Evolutionary conservation across 2,329 filamentous ascomycete genomes (phyloP), one percentile per base, ranked within the genome.

Genomic region (Chrysoporthe deuterocubensis): DNA sequence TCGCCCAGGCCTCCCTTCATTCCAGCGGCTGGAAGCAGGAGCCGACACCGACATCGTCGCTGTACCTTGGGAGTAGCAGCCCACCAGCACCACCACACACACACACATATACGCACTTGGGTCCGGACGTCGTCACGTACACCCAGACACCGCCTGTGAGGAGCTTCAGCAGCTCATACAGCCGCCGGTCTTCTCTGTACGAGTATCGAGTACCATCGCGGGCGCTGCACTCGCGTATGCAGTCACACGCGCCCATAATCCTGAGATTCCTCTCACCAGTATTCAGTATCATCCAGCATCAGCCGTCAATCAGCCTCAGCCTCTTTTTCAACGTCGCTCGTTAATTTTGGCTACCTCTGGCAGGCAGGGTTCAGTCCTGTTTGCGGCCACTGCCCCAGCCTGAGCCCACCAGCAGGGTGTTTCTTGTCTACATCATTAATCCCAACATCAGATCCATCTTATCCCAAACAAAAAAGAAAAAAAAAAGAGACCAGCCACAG

Each of bases 401-500:
- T 54, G 50, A 54, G 14, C 11, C 26, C 14, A 54, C 50, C 21
- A 32, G 50, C 50, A 54, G 16, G 21, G 56, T 42, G 56, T 21
- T n/a, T 42, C 8, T n/a, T 58, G 34, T 42, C 56, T 58, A 26
- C 56, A 54, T 54, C 50, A 32, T 7, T 34, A 32, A 54, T 34
- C 26, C 4, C 34, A 40, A 42, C 56, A 2, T 21, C 26, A 37
- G 40, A 18, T n/a, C 8, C 34, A 65, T 40, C 37, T 52, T 63
- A 54, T 62, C 48, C 57, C 42, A 65, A 61, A 6, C 8, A 14
- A 14, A 32, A n/a, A 52, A 14, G 32, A 8, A 54, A 26, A 52
- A 26, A 50, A 13, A 34, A 44, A 37, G 57, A 48, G 56, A 61
- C 56, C 42, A 65, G 62, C 66, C 61, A 59, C 61, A 57, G 50